Evolutionary conservation across 805 yeast species (phyloP).

Genomic region (Schwanniomyces sp.): DNA sequence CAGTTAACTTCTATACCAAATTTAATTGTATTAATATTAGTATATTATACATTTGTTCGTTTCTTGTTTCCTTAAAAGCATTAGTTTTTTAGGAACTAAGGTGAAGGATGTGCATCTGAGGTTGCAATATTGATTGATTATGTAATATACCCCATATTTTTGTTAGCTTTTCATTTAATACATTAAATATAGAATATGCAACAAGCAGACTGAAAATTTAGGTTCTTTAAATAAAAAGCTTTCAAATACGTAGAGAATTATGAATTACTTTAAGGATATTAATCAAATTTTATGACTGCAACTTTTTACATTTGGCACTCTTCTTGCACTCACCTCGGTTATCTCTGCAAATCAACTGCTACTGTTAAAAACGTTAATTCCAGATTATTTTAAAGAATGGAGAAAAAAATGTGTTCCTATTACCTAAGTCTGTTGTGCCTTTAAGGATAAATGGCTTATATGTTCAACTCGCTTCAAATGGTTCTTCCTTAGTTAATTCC

Average conservation of each 20-base stretch:
- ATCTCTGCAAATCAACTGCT: slow-evolving; percentile 31
- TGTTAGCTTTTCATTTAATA: no score
- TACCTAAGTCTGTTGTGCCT: slow-evolving; percentile 32
- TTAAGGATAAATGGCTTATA: slow-evolving; percentile 18
- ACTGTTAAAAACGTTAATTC: slow-evolving; percentile 14
- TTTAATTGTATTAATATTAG: no score
- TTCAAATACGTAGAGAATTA: background rate
- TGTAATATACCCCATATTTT: no score
- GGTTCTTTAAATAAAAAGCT: background rate
- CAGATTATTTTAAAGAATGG: slow-evolving; percentile 16
- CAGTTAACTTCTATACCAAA: no score
- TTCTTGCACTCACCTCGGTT: slow-evolving; percentile 24
- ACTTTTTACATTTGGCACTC: slow-evolving; percentile 7
- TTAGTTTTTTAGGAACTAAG: no score
- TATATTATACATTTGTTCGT: no score
- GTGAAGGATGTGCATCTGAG: no score
- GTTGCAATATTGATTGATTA: no score
- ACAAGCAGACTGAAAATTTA: no score
- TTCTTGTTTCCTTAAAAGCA: no score
- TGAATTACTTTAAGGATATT: background rate
- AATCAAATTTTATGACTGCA: background rate
- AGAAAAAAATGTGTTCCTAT: slow-evolving; percentile 17
- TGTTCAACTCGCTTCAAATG: slow-evolving; percentile 5
- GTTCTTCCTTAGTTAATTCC: slow-evolving; percentile 8
- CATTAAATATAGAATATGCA: no score